Evolutionary conservation across 352 stramenopile genomes (phyloP).

Genomic region (Phytopythium helicoides): DNA sequence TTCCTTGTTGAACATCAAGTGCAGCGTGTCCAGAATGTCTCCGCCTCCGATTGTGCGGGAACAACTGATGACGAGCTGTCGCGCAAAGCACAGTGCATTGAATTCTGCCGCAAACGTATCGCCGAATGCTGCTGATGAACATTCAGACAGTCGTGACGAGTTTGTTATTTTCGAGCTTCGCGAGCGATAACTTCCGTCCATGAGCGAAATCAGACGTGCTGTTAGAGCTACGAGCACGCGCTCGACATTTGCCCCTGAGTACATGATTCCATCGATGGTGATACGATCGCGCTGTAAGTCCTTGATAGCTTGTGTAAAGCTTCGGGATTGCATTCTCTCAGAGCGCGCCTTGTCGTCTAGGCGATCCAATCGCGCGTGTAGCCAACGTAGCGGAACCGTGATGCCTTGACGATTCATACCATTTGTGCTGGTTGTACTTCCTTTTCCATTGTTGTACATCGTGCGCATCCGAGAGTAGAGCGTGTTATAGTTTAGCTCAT

Average conservation of each 20-base stretch:
- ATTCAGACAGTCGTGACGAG: background rate
- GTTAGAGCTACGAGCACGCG: conserved; percentile 29
- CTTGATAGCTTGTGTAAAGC: conserved; percentile 60
- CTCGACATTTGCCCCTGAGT: conserved; percentile 31
- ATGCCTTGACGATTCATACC: background rate
- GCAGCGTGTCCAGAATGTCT: conserved; percentile 66
- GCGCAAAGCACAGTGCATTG: conserved; percentile 51
- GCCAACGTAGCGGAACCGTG: conserved; percentile 40
- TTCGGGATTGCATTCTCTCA: conserved; percentile 45
- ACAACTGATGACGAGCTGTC: conserved; percentile 55
- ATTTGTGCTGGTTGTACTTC: conserved; percentile 2
- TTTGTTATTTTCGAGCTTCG: background rate
- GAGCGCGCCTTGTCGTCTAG: conserved; percentile 26
- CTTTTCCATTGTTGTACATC: conserved; percentile 4
- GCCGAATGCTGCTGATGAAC: background rate
- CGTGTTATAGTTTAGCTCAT: conserved; percentile 35
- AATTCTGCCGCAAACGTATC: conserved; percentile 24
- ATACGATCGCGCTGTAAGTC: conserved; percentile 61
- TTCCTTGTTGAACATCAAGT: conserved; percentile 42
- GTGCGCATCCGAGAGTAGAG: conserved; percentile 21
- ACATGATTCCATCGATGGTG: conserved; percentile 43
- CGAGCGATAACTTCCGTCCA: background rate
- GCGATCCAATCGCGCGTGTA: conserved; percentile 51
- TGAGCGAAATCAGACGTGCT: conserved; percentile 3
- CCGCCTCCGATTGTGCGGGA: conserved; percentile 60